Evolutionary conservation across 83 land plant genomes (phyloP).

Genomic region (Picea engelmannii): DNA sequence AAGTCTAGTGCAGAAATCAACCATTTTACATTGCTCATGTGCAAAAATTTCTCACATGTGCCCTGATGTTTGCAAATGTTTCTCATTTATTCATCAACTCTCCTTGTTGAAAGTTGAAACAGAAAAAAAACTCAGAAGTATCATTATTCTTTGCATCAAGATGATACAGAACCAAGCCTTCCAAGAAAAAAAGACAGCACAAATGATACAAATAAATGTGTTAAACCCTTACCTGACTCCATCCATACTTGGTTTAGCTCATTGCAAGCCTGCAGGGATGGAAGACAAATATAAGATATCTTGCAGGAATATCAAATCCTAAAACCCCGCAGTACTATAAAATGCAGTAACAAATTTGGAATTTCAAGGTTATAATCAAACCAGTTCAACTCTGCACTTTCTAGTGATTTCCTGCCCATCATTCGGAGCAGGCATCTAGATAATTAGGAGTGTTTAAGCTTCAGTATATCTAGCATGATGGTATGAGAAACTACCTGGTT

Average conservation of each 20-base stretch:
- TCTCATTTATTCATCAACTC: not conserved
- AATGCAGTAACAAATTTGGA: not conserved
- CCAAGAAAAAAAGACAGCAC: not conserved
- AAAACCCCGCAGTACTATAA: not conserved
- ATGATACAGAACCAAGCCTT: not conserved
- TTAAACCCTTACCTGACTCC: conserved; percentile 80
- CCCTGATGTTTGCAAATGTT: not conserved
- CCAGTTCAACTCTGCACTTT: not conserved
- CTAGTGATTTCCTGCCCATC: not conserved
- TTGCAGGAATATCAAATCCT: not conserved
- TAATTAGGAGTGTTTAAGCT: not conserved
- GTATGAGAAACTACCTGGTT: conserved; percentile 69
- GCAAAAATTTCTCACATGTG: not conserved
- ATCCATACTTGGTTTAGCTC: conserved; percentile 97
- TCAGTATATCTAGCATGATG: not conserved
- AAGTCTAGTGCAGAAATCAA: not conserved
- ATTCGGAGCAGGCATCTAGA: not conserved
- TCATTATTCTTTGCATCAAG: not conserved
- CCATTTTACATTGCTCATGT: not conserved
- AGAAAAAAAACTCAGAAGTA: not conserved
- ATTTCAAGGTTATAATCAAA: not conserved
- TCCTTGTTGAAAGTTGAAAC: not conserved
- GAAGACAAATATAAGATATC: not conserved
- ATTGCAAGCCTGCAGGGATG: conserved; percentile 83
- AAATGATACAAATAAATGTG: not conserved